These are phyloP conservation scores for Neospermospora avenae DNA, from an alignment of 2,329 filamentous ascomycete species.

Conservation along the genomic window DNA sequence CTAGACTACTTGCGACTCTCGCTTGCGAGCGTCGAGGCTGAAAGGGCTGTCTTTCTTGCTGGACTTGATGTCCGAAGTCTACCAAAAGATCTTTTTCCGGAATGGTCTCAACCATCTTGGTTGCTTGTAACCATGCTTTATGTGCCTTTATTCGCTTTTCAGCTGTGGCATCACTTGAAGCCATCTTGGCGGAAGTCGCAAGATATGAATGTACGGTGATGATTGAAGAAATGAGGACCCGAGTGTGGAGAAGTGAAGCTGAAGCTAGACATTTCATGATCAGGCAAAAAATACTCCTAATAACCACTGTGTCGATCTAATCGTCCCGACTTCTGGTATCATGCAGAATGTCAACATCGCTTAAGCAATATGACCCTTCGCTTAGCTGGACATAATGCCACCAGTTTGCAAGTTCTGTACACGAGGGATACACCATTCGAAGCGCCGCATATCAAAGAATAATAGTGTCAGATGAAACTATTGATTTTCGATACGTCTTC, in stretches of 20 bases:
- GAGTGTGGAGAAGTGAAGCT: not conserved
- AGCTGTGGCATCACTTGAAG: no score
- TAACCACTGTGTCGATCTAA: not conserved
- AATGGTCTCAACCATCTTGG: no score
- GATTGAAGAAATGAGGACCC: not conserved
- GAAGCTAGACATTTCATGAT: not conserved
- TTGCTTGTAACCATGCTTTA: no score
- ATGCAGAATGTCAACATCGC: constrained; percentile 3
- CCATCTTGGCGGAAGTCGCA: not conserved
- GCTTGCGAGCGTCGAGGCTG: no score
- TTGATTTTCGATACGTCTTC: not conserved
- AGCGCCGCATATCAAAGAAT: not conserved
- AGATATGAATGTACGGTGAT: not conserved
- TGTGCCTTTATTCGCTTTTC: no score
- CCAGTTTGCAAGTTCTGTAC: not conserved
- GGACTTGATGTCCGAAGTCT: no score
- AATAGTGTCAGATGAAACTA: not conserved
- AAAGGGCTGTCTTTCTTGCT: no score
- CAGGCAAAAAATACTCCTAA: not conserved
- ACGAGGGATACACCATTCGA: not conserved
- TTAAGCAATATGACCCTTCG: not conserved
- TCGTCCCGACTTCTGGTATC: not conserved
- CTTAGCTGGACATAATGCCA: not conserved
- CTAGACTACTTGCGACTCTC: no score
- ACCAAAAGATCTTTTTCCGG: no score